Conservation (phyloP, 257 asterid genomes). For the Echites panduratus region DNA sequence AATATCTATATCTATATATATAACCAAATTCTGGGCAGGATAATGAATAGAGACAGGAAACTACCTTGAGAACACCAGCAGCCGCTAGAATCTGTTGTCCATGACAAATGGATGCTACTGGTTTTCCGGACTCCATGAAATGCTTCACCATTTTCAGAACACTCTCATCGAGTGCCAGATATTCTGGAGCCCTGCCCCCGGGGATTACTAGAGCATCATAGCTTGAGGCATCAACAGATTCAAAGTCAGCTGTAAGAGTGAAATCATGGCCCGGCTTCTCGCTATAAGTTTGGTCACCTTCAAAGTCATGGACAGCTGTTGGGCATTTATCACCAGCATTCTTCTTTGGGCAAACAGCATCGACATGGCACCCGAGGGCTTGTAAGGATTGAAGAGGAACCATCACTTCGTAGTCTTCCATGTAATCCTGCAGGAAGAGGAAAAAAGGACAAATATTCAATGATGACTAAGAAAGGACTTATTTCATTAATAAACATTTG, state of each 20-base stretch:
- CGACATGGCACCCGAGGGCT: constrained; percentile 86
- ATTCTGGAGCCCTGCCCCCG: constrained; percentile 97
- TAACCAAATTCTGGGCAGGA: not conserved
- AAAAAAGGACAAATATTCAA: constrained; percentile 9
- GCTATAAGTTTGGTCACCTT: constrained; percentile 96
- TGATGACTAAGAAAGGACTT: not conserved
- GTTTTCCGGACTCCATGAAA: constrained; percentile 73
- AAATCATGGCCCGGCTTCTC: constrained; percentile 97
- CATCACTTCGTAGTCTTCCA: constrained; percentile 95
- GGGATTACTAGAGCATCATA: constrained; percentile 94
- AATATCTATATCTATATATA: not conserved
- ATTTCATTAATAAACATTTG: not conserved
- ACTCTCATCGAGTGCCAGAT: constrained; percentile 64
- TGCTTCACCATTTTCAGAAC: constrained; percentile 65
- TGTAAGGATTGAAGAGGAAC: constrained; percentile 89
- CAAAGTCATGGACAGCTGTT: constrained; percentile 92
- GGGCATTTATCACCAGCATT: constrained; percentile 64
- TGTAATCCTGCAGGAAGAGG: constrained; percentile 57
- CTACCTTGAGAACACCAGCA: constrained; percentile 90
- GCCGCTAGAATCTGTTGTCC: constrained; percentile 96
- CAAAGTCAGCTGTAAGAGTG: constrained; percentile 58
- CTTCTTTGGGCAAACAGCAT: constrained; percentile 85
- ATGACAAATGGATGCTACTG: constrained; percentile 94
- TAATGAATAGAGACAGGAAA: not conserved
- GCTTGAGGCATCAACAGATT: constrained; percentile 48